These are phyloP conservation scores for Teratosphaeria destructans DNA, from an alignment of 2,329 filamentous ascomycete species.

Conservation along the genomic window DNA sequence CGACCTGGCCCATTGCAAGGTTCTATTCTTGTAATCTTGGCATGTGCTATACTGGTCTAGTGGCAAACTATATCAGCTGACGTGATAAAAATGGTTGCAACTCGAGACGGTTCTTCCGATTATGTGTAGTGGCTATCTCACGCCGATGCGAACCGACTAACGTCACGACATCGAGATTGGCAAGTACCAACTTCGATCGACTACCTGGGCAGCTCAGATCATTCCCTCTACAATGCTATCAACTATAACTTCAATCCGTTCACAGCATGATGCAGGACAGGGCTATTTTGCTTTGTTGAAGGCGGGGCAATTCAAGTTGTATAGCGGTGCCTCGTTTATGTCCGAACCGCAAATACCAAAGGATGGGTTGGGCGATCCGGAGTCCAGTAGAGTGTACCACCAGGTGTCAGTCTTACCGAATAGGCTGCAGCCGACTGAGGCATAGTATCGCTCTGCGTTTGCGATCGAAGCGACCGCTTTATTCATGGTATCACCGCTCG, in stretches of 20 bases:
- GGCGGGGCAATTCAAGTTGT: slow-evolving; percentile 49
- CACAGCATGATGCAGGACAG: background rate
- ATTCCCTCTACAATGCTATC: background rate
- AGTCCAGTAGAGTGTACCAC: slow-evolving; percentile 69
- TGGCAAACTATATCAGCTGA: background rate
- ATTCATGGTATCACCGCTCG: slow-evolving; percentile 54
- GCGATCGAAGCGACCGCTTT: slow-evolving; percentile 51
- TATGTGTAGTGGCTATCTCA: background rate
- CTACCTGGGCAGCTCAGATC: background rate
- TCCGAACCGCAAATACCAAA: slow-evolving; percentile 58
- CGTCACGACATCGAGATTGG: background rate
- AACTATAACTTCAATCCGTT: background rate
- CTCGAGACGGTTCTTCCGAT: background rate
- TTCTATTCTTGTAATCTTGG: background rate
- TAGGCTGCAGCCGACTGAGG: slow-evolving; percentile 61
- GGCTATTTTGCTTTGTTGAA: background rate
- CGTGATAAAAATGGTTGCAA: background rate
- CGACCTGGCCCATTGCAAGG: background rate
- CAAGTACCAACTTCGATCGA: background rate
- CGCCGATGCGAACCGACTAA: background rate
- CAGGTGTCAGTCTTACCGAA: slow-evolving; percentile 54
- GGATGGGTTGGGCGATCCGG: slow-evolving; percentile 47
- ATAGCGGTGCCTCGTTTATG: slow-evolving; percentile 46
- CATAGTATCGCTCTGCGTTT: slow-evolving; percentile 74
- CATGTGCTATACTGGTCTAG: background rate